These are phyloP conservation scores for Ensete glaucum DNA, from an alignment of 176 grass and related monocot species.

Conservation along the genomic window DNA sequence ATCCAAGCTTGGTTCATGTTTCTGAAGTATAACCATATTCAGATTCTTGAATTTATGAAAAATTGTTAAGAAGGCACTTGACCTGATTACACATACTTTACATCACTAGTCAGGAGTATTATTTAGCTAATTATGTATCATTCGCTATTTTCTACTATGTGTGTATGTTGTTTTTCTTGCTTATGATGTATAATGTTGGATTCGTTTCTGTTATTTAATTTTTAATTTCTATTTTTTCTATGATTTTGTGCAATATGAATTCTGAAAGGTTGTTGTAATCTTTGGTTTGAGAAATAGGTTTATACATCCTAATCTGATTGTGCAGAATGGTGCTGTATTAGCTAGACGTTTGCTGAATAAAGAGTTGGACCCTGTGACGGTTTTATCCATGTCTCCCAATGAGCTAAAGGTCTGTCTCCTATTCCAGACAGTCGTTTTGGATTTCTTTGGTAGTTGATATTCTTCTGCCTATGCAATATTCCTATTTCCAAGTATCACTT, in stretches of 20 bases:
- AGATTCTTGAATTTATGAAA: too few relatives aligned
- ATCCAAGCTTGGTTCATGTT: too few relatives aligned
- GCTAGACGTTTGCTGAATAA: conserved; percentile 63
- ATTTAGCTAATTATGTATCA: too few relatives aligned
- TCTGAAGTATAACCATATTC: too few relatives aligned
- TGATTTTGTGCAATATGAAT: neutral
- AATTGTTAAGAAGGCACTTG: too few relatives aligned
- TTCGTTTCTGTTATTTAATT: neutral
- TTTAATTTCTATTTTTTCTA: neutral
- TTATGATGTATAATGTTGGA: too few relatives aligned
- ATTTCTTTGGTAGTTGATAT: neutral
- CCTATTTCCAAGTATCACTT: neutral
- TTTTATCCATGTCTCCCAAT: conserved; percentile 81
- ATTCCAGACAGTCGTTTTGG: neutral
- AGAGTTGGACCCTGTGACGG: conserved; percentile 66
- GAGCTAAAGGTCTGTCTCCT: conserved; percentile 65
- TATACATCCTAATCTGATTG: conserved; percentile 20
- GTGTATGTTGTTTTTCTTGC: too few relatives aligned
- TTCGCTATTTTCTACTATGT: too few relatives aligned
- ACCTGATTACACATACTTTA: too few relatives aligned
- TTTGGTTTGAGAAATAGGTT: neutral
- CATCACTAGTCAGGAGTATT: too few relatives aligned
- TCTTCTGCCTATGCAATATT: neutral
- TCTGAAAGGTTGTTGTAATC: neutral
- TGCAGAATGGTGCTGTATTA: conserved; percentile 60